Percentiles rank a stretch among this genome's conserved stretches.
phyloP scores from a whole-genome alignment of 805 yeast genomes.

The Wickerhamomyces pijperi region DNA sequence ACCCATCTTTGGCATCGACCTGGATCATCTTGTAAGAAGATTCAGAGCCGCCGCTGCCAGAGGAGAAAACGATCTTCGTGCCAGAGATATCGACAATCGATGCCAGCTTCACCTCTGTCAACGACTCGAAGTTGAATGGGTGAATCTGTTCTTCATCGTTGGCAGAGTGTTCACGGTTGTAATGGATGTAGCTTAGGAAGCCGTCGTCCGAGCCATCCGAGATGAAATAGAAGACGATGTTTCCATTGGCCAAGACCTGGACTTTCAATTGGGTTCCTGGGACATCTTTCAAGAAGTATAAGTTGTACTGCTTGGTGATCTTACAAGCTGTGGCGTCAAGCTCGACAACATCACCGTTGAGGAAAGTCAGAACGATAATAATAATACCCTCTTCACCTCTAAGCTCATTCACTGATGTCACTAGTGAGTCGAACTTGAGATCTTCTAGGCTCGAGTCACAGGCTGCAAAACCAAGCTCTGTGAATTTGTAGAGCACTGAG shows the following conservation, averaged over 20 bases:
- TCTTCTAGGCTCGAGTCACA: too few species aligned
- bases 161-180: conserved; percentile 7
- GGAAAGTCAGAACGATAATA: neutral
- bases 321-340: conserved; percentile 1
- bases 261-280: conserved; percentile 1
- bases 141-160: conserved; percentile 5
- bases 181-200: conserved; percentile 1
- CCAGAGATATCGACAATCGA: conserved; percentile 15
- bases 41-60: too few species aligned
- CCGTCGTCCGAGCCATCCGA: neutral
- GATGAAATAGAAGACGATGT: conserved; percentile 6
- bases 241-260: conserved; percentile 9
- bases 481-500: too few species aligned
- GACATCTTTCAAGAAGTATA: conserved; percentile 3
- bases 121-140: conserved; percentile 2
- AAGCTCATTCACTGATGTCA: too few species aligned
- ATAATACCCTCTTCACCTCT: too few species aligned
- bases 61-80: conserved; percentile 8
- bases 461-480: too few species aligned
- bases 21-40: neutral
- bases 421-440: too few species aligned
- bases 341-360: conserved; percentile 6
- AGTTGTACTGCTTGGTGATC: conserved; percentile 1
- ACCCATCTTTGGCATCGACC: neutral
- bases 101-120: conserved; percentile 1